phyloP scores from a whole-genome alignment of 768 basidiomycete genomes.

The Tubosaeta sp. region DNA sequence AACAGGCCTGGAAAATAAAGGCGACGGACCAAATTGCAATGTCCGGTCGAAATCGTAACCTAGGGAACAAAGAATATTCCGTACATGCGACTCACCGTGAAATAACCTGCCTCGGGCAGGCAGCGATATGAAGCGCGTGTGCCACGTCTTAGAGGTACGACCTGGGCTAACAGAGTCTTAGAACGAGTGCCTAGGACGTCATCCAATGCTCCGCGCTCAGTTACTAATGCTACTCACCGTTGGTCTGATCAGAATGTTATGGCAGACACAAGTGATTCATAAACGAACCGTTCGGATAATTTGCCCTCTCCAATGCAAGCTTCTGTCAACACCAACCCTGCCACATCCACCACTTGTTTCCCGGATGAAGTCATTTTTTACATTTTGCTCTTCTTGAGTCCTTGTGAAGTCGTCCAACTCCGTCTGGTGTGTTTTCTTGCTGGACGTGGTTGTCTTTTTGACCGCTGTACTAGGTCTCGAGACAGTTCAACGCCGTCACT shows the following conservation, averaged over 20 bases:
- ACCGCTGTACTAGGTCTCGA: slow-evolving; percentile 15
- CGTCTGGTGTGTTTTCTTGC: slow-evolving; percentile 12
- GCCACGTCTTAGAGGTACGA: no score
- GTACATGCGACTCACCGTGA: no score
- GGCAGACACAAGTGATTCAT: background rate
- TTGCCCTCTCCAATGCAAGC: background rate
- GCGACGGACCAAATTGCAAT: slow-evolving; percentile 5
- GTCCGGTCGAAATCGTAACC: background rate
- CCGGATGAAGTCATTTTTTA: slow-evolving; percentile 19
- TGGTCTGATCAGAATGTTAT: background rate
- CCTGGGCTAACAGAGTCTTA: no score
- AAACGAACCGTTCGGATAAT: background rate
- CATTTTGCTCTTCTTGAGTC: slow-evolving; percentile 13
- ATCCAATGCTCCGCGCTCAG: no score
- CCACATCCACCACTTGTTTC: background rate
- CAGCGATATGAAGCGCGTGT: no score
- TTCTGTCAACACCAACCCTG: background rate
- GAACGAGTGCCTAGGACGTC: no score
- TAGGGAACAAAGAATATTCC: background rate
- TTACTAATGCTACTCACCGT: background rate
- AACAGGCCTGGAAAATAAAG: slow-evolving; percentile 2
- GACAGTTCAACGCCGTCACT: slow-evolving; percentile 11
- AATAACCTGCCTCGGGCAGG: background rate
- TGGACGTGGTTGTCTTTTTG: background rate
- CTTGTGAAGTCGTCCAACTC: slow-evolving; percentile 12